Evolutionary conservation across 1,284 basidiomycete genomes (phyloP).

Genomic region (Moniliella sp.): DNA sequence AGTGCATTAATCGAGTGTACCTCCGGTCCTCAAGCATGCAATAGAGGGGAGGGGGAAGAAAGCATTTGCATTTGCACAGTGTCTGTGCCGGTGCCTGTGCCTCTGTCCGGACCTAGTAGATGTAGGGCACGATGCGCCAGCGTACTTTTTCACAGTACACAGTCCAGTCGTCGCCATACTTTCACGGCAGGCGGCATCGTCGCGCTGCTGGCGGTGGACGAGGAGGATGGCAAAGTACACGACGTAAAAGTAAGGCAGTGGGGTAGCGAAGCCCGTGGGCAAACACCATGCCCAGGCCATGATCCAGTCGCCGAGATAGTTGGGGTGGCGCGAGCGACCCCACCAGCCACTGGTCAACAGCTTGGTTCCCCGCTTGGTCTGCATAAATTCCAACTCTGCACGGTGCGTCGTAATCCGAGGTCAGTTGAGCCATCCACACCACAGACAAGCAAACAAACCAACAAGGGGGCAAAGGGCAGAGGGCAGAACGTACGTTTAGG

Average conservation of each 20-base stretch:
- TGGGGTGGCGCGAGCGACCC: slow-evolving; percentile 74
- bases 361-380: slow-evolving; percentile 66
- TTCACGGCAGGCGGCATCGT: slow-evolving; percentile 65
- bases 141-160: too few species aligned
- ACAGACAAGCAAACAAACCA: neutral
- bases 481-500: slow-evolving; percentile 52
- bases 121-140: too few species aligned
- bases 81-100: too few species aligned
- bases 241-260: slow-evolving; percentile 88
- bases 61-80: too few species aligned
- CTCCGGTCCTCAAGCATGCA: too few species aligned
- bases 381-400: slow-evolving; percentile 52
- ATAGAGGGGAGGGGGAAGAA: too few species aligned
- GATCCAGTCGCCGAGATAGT: slow-evolving; percentile 50
- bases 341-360: slow-evolving; percentile 91
- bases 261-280: slow-evolving; percentile 71
- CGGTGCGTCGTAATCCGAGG: neutral
- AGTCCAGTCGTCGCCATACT: slow-evolving; percentile 67
- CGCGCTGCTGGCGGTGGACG: slow-evolving; percentile 67
- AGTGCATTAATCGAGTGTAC: too few species aligned
- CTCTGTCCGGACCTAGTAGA: too few species aligned
- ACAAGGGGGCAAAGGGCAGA: too few species aligned
- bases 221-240: slow-evolving; percentile 67
- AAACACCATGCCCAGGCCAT: slow-evolving; percentile 87
- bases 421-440: neutral